These are phyloP conservation scores for Stygiomarasmius scandens DNA, from an alignment of 1,284 basidiomycete genomes.

Conservation along the genomic window DNA sequence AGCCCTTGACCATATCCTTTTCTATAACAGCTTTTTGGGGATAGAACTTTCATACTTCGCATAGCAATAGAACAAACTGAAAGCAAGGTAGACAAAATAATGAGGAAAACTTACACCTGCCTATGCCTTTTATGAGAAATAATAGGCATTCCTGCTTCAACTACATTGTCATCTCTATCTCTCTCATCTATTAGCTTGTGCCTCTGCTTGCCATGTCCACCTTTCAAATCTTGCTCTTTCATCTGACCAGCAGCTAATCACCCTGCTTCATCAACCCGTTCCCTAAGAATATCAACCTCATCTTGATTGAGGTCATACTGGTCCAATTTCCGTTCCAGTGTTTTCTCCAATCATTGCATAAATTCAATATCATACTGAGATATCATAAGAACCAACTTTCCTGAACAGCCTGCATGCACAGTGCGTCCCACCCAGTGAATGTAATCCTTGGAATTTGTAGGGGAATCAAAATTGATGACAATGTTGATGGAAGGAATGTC, in stretches of 20 bases:
- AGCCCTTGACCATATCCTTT: too few species aligned
- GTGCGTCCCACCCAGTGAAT: constrained; percentile 98
- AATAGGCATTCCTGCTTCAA: constrained; percentile 79
- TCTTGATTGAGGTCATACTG: constrained; percentile 90
- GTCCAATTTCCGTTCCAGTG: constrained; percentile 91
- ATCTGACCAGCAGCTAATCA: constrained; percentile 82
- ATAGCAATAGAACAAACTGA: too few species aligned
- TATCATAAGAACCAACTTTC: constrained; percentile 94
- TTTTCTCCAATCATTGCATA: constrained; percentile 91
- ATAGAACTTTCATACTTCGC: too few species aligned
- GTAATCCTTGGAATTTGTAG: constrained; percentile 98
- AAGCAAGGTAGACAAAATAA: too few species aligned
- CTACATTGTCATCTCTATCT: constrained; percentile 85
- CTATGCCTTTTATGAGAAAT: constrained; percentile 54
- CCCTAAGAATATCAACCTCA: constrained; percentile 84
- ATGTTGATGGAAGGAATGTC: constrained; percentile 97
- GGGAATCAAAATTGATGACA: constrained; percentile 98
- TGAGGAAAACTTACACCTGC: too few species aligned
- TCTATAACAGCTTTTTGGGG: too few species aligned
- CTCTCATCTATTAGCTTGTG: constrained; percentile 61
- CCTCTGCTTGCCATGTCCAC: not conserved
- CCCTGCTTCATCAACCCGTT: constrained; percentile 89
- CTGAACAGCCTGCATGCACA: constrained; percentile 93
- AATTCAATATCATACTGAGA: constrained; percentile 99
- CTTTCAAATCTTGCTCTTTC: constrained; percentile 57